Percentiles rank a stretch among this genome's conserved stretches.
These are phyloP conservation scores for Sequoia sempervirens DNA, from an alignment of 75 land plant species.

Conservation along the genomic window DNA sequence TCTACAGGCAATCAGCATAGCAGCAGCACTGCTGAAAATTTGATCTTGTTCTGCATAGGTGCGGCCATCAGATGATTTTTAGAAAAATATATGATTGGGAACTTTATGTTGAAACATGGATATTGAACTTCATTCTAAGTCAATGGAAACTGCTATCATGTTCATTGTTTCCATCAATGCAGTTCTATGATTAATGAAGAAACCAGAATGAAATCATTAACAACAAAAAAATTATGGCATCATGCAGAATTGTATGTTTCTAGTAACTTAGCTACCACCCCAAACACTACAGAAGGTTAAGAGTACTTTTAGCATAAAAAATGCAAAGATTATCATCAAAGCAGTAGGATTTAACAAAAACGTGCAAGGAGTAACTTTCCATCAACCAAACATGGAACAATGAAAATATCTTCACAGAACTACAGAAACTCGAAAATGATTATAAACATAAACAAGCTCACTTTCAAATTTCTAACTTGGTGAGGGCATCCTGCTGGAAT, in stretches of 20 bases:
- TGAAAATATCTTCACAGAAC: neutral
- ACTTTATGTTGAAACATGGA: neutral
- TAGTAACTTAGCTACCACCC: too few species aligned
- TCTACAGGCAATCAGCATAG: neutral
- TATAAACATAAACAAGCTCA: conserved; percentile 12
- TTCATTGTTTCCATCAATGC: neutral
- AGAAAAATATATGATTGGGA: neutral
- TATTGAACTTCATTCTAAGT: neutral
- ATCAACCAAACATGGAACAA: neutral
- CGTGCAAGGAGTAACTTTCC: neutral
- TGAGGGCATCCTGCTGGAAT: conserved; percentile 87
- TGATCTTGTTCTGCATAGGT: neutral
- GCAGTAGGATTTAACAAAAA: neutral
- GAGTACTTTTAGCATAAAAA: neutral
- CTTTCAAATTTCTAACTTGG: conserved; percentile 78
- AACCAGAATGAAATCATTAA: neutral
- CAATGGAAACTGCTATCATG: neutral
- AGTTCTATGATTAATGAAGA: neutral
- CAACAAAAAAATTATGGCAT: neutral
- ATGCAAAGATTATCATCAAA: neutral
- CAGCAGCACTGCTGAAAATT: neutral
- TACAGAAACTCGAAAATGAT: neutral
- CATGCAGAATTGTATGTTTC: neutral
- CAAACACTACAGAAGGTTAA: neutral
- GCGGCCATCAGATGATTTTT: neutral